Evolutionary conservation across 495 filamentous ascomycete genomes (phyloP).

Genomic region (Zalerion maritima): DNA sequence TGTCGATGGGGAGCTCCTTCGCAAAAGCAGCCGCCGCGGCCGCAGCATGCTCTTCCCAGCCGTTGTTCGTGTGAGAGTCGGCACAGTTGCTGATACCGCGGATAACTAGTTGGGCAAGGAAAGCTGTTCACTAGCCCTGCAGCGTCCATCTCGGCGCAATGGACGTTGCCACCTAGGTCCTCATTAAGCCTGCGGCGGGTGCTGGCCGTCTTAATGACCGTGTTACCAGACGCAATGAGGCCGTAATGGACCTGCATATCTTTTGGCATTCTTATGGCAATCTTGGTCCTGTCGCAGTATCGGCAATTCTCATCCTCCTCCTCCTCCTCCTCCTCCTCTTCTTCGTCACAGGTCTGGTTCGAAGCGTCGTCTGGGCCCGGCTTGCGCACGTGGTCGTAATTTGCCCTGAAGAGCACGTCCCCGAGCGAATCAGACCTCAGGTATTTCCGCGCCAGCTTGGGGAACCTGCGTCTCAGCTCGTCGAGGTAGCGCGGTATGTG

Average conservation of each 20-base stretch:
- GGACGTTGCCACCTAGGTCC: background rate
- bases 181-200: conserved; percentile 3
- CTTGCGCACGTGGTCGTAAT: conserved; percentile 9
- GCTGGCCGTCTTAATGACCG: conserved; percentile 14
- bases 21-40: conserved; percentile 11
- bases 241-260: conserved; percentile 30
- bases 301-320: conserved; percentile 3
- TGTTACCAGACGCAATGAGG: conserved; percentile 26
- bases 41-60: conserved; percentile 13
- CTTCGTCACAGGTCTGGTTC: conserved; percentile 7
- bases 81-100: conserved; percentile 29
- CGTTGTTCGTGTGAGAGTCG: conserved; percentile 22
- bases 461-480: conserved; percentile 4
- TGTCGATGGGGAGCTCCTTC: conserved; percentile 4
- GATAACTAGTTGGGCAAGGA: conserved; percentile 18
- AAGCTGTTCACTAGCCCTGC: conserved; percentile 14
- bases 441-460: background rate
- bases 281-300: too few relatives aligned
- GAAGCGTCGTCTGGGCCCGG: background rate
- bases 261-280: too few relatives aligned
- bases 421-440: conserved; percentile 4
- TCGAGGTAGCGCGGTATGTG: conserved; percentile 4
- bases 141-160: conserved; percentile 16
- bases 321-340: conserved; percentile 4
- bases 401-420: conserved; percentile 10